phyloP scores from a whole-genome alignment of 2,329 filamentous ascomycete species.

The Trichoderma pleuroti region DNA sequence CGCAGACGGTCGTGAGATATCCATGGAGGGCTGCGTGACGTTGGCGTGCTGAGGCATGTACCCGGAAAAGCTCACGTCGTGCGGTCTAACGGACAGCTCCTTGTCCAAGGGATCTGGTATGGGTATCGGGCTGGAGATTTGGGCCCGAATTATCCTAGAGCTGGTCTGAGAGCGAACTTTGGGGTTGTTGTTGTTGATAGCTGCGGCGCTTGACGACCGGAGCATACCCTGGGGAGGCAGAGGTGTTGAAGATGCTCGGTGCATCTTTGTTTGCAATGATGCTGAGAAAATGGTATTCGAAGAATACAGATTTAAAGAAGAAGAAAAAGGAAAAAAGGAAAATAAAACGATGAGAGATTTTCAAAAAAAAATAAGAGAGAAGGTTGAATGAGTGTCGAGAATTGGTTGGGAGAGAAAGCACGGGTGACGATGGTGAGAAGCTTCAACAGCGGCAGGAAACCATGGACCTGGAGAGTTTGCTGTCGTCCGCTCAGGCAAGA shows the following conservation, averaged over 20 bases:
- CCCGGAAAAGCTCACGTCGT: background rate
- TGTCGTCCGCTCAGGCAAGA: background rate
- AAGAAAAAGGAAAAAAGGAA: background rate
- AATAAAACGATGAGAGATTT: background rate
- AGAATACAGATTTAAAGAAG: background rate
- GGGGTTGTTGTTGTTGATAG: background rate
- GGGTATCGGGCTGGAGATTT: constrained; percentile 60
- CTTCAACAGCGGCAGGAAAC: constrained; percentile 1
- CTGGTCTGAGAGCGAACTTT: constrained; percentile 8
- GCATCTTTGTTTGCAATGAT: constrained; percentile 11
- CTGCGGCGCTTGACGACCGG: constrained; percentile 14
- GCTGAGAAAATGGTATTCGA: constrained; percentile 1
- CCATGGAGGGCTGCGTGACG: background rate
- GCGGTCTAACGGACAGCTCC: constrained; percentile 47
- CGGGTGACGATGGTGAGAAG: background rate
- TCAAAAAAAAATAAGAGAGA: background rate
- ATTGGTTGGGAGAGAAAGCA: background rate
- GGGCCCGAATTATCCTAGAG: constrained; percentile 51
- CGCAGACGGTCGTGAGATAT: background rate
- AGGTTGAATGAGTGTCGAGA: constrained; percentile 11
- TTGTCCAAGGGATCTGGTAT: constrained; percentile 48
- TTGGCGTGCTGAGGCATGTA: background rate
- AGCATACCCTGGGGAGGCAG: background rate
- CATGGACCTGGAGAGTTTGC: background rate
- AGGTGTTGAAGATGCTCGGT: constrained; percentile 9